Conservation (phyloP, 169 alveolate genomes). For the Cryptosporidium parvum region DNA sequence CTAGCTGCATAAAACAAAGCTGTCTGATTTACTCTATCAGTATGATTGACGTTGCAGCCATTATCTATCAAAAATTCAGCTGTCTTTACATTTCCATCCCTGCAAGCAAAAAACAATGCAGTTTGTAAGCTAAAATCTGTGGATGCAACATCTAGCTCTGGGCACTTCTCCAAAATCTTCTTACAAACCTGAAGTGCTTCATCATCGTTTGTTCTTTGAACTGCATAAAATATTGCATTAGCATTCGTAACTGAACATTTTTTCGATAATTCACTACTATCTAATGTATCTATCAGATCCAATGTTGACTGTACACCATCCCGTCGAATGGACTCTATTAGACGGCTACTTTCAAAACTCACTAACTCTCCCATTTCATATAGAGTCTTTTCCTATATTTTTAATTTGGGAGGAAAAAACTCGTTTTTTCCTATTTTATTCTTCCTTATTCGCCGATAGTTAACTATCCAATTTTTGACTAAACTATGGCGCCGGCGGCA, state of each 20-base stretch:
- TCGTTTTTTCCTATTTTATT: neutral
- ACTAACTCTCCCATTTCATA: constrained; percentile 32
- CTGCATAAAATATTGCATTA: constrained; percentile 88
- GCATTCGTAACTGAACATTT: constrained; percentile 71
- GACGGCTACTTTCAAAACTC: constrained; percentile 41
- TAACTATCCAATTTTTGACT: constrained; percentile 25
- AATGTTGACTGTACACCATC: constrained; percentile 23
- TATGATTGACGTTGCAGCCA: constrained; percentile 91
- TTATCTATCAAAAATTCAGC: constrained; percentile 86
- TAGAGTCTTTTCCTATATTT: neutral
- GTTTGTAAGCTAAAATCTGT: constrained; percentile 91
- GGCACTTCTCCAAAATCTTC: constrained; percentile 83
- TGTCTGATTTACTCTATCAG: constrained; percentile 91
- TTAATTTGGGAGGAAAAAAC: constrained; percentile 4
- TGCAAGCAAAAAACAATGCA: constrained; percentile 93
- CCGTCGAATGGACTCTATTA: constrained; percentile 55
- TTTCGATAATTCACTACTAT: constrained; percentile 20
- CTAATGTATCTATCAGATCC: constrained; percentile 29
- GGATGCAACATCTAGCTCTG: constrained; percentile 83
- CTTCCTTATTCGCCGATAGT: neutral
- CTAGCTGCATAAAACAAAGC: constrained; percentile 93
- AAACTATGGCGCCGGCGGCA: constrained; percentile 59
- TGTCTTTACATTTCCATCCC: constrained; percentile 91
- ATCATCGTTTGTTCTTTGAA: constrained; percentile 87
- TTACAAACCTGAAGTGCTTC: constrained; percentile 88